Evolutionary conservation across 768 basidiomycete genomes (phyloP), one percentile per base, ranked within the genome.

Genomic region (Dictyophora rubrovolvata): DNA sequence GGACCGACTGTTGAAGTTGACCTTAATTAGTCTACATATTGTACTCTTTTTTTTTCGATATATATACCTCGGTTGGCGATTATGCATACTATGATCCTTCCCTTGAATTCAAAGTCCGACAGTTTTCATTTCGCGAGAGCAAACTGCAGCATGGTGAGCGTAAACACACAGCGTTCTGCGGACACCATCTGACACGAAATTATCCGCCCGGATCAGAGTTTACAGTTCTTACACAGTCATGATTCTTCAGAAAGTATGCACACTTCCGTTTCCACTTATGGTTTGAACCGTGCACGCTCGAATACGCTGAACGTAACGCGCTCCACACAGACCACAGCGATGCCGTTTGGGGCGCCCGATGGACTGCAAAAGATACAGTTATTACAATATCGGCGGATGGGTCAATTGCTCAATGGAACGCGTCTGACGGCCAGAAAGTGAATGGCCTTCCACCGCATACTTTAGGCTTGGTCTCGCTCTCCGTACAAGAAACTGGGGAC

Each of bases 381-480:
- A 70, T 92, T 35, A 89, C 87, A 1, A 78, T 84, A 33, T 88
- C 87, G 11, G 87, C 87, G 0, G 90, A 92, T 65, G 90, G 90
- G 4, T 77, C 80, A 6, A 77, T 87, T 66, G 85, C 84, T 65
- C 85, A 84, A 60, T 89, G 85, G 85, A 77, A 85, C 62, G 75
- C 85, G 20, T 73, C 76, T 2, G 77, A 84, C 5, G 87, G 86
- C 20, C 82, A 87, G 64, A 79, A 81, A 2, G 76, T 75, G 66
- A 78, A 61, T 61, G 73, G 84, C 35, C 82, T 84, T 17, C 71
- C 81, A 37, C 77, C 86, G n/a, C 89, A 95, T 71, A 84, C 89
- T 7, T 83, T 95, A 18, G 93, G 89, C 1, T 81, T 93, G 63
- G 82, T 90, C 17, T 91, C 91, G 5, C 71, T 95, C 35, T 90